Percentiles rank a stretch among this genome's conserved stretches.
Evolutionary conservation across 192 early-diverging fungal genomes (phyloP).

Genomic region (Podochytrium sp.): DNA sequence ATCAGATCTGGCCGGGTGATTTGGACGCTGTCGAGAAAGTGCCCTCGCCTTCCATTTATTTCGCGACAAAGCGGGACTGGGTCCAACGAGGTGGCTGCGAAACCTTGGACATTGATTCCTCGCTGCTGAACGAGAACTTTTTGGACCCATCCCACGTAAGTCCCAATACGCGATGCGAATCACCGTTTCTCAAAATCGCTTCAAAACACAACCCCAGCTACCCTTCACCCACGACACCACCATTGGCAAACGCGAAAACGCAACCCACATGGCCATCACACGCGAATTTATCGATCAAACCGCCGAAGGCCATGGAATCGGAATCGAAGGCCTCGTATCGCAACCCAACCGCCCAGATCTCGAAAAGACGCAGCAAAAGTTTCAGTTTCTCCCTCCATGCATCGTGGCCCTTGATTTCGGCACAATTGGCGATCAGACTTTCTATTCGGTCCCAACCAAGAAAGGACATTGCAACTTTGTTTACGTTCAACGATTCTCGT

Average conservation of each 20-base stretch:
- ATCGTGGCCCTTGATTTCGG: conserved; percentile 11
- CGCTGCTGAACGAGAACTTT: conserved; percentile 45
- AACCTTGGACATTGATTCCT: conserved; percentile 47
- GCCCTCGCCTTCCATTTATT: conserved; percentile 25
- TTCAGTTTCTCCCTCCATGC: not conserved
- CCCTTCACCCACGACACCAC: conserved; percentile 46
- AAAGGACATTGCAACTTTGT: conserved; percentile 47
- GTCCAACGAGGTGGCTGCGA: conserved; percentile 25
- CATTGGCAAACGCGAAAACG: conserved; percentile 36
- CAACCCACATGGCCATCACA: conserved; percentile 37
- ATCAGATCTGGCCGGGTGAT: conserved; percentile 35
- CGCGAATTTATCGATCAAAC: conserved; percentile 19
- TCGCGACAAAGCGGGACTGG: conserved; percentile 16
- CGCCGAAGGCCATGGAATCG: not conserved
- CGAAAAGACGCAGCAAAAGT: not conserved
- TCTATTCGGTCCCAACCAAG: conserved; percentile 39
- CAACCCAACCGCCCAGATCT: conserved; percentile 25
- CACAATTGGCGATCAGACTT: conserved; percentile 29
- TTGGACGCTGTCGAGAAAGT: conserved; percentile 7
- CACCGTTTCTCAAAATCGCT: not conserved
- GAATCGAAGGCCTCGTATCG: conserved; percentile 27
- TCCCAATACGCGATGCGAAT: not conserved
- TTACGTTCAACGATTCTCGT: conserved; percentile 35
- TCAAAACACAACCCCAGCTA: not conserved
- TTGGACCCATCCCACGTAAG: conserved; percentile 39